A percentile compares a stretch with the other conserved stretches of the same genome.
phyloP scores from a whole-genome alignment of 208 protist genomes.

The Trypanosomatidae sp. region DNA sequence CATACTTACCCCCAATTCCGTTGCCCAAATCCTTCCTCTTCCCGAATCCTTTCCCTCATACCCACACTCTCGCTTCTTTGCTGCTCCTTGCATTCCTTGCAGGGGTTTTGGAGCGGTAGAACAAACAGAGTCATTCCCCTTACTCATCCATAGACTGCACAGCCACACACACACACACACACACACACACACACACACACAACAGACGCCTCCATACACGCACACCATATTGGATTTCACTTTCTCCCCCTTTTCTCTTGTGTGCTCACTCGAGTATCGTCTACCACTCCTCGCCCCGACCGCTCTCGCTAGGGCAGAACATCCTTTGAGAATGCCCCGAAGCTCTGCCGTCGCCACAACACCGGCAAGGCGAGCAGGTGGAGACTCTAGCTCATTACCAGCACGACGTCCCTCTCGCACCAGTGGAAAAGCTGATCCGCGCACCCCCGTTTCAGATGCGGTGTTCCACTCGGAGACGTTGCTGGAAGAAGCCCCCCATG shows the following conservation, averaged over 20 bases:
- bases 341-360: not conserved
- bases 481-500: conserved; percentile 23
- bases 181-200: not conserved
- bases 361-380: not conserved
- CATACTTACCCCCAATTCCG: not conserved
- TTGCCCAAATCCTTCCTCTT: not conserved
- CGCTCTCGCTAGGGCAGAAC: not conserved
- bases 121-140: not conserved
- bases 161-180: not conserved
- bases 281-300: not conserved
- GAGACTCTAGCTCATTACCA: not conserved
- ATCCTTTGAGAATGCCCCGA: not conserved
- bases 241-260: not conserved
- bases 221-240: not conserved
- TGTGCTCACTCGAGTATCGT: not conserved
- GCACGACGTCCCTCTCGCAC: not conserved
- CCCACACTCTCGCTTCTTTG: not conserved
- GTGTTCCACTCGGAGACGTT: conserved; percentile 15
- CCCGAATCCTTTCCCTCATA: not conserved
- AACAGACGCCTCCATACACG: not conserved
- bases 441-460: not conserved
- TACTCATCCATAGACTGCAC: not conserved
- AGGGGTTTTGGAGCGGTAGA: too few relatives aligned
- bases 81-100: not conserved
- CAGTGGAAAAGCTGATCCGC: not conserved